A percentile compares a stretch with the other conserved stretches of the same genome.
Evolutionary conservation across 352 stramenopile genomes (phyloP).

Genomic region (Aphanomyces euteiches): DNA sequence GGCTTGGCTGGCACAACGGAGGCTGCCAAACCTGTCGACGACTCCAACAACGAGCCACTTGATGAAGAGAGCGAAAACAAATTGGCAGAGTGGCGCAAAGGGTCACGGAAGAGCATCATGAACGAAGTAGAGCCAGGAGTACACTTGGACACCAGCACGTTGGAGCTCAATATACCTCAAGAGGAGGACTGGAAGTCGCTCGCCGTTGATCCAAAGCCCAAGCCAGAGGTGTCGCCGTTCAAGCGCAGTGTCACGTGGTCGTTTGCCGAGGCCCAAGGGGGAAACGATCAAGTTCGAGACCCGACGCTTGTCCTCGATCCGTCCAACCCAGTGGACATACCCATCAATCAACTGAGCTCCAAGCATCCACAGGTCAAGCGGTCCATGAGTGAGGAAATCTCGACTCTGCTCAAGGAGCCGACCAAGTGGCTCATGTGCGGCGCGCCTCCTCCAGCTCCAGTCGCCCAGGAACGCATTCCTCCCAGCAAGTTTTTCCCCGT

Average conservation of each 20-base stretch:
- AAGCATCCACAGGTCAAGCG: constrained; percentile 40
- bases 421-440: constrained; percentile 52
- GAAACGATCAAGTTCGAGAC: constrained; percentile 43
- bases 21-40: constrained; percentile 38
- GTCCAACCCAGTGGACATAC: constrained; percentile 9
- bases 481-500: constrained; percentile 55
- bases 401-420: constrained; percentile 52
- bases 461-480: constrained; percentile 37
- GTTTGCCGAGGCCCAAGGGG: constrained; percentile 41
- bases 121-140: constrained; percentile 40
- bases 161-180: constrained; percentile 32
- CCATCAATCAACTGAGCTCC: constrained; percentile 20
- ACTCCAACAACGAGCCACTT: constrained; percentile 35
- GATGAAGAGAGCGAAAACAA: constrained; percentile 47
- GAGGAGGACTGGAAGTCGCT: constrained; percentile 48
- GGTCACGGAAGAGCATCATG: constrained; percentile 50
- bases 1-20: constrained; percentile 48
- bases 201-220: not conserved
- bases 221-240: constrained; percentile 39
- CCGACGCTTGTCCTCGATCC: constrained; percentile 20
- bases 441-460: constrained; percentile 29
- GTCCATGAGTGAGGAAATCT: constrained; percentile 61
- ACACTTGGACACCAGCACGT: constrained; percentile 32
- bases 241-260: constrained; percentile 49
- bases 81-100: constrained; percentile 58